Evolutionary conservation across 805 yeast genomes (phyloP).

Genomic region (Ogataea naganishii): DNA sequence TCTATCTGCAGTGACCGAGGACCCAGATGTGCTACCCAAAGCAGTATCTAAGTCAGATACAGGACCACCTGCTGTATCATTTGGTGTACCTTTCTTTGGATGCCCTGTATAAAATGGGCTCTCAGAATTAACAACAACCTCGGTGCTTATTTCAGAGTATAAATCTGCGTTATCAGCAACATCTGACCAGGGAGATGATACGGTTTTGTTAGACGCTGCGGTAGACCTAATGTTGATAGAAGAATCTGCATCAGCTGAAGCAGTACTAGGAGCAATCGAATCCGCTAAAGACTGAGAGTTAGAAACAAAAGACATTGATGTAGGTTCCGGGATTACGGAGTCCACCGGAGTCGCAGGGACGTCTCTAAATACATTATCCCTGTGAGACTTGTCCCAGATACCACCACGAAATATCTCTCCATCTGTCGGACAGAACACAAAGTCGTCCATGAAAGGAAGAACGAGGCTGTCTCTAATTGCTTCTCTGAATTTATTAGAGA

Average conservation of each 20-base stretch:
- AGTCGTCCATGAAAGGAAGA: constrained; percentile 82
- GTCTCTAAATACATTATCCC: too few species aligned
- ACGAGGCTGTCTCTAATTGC: constrained; percentile 76
- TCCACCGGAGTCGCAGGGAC: constrained; percentile 6
- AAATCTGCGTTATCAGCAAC: constrained; percentile 3
- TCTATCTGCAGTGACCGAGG: constrained; percentile 3
- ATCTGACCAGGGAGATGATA: constrained; percentile 1
- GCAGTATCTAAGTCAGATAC: constrained; percentile 1
- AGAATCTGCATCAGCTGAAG: constrained; percentile 3
- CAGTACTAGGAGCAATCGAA: not conserved
- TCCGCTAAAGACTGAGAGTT: constrained; percentile 6
- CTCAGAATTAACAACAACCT: not conserved
- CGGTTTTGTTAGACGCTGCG: constrained; percentile 1
- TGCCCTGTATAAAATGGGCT: not conserved
- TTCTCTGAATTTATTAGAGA: constrained; percentile 70
- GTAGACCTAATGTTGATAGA: constrained; percentile 2
- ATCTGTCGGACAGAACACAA: constrained; percentile 57
- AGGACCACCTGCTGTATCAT: too few species aligned
- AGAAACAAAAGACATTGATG: constrained; percentile 2
- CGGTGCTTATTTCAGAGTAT: not conserved
- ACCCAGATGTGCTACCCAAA: constrained; percentile 1
- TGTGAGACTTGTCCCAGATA: constrained; percentile 59
- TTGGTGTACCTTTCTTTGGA: too few species aligned
- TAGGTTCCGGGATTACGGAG: constrained; percentile 3
- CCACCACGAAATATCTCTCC: constrained; percentile 85